phyloP scores from a whole-genome alignment of 2,329 filamentous ascomycete species.

The Erysiphe pulchra region DNA sequence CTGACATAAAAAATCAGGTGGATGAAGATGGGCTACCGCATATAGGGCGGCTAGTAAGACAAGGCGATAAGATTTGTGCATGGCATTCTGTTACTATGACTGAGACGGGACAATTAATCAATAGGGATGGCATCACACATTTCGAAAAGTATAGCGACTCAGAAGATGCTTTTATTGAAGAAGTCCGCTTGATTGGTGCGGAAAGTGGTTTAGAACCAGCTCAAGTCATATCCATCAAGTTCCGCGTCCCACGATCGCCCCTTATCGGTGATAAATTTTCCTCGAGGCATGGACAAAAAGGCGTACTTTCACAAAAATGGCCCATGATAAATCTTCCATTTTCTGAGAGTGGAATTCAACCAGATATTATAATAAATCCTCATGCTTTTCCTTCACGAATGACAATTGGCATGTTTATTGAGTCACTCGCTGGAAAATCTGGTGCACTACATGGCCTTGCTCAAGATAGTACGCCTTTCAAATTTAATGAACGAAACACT shows the following conservation, averaged over 20 bases:
- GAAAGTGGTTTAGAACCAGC: constrained; percentile 62
- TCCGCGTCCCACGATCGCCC: constrained; percentile 69
- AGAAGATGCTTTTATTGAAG: constrained; percentile 72
- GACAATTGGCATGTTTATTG: constrained; percentile 99
- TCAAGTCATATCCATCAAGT: constrained; percentile 78
- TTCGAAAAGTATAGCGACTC: constrained; percentile 88
- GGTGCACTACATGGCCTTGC: constrained; percentile 85
- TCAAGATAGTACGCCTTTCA: constrained; percentile 68
- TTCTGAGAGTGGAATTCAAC: constrained; percentile 85
- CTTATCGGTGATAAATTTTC: constrained; percentile 96
- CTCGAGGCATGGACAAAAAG: constrained; percentile 93
- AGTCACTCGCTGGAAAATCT: constrained; percentile 85
- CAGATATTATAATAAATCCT: constrained; percentile 95
- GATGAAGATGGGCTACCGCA: constrained; percentile 73
- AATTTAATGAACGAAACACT: constrained; percentile 77
- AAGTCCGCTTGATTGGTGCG: constrained; percentile 70
- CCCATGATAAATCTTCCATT: constrained; percentile 86
- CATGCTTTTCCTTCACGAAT: constrained; percentile 98
- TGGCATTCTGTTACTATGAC: constrained; percentile 74
- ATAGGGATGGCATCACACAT: constrained; percentile 63
- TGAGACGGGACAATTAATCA: constrained; percentile 51
- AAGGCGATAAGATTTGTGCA: constrained; percentile 68
- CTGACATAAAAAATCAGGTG: constrained; percentile 42
- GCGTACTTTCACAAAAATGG: constrained; percentile 95
- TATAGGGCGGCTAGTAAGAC: constrained; percentile 49